Percentiles rank a stretch among this genome's conserved stretches.
Conservation (phyloP, 495 filamentous ascomycete genomes). For the Aspergillus kassunensis region DNA sequence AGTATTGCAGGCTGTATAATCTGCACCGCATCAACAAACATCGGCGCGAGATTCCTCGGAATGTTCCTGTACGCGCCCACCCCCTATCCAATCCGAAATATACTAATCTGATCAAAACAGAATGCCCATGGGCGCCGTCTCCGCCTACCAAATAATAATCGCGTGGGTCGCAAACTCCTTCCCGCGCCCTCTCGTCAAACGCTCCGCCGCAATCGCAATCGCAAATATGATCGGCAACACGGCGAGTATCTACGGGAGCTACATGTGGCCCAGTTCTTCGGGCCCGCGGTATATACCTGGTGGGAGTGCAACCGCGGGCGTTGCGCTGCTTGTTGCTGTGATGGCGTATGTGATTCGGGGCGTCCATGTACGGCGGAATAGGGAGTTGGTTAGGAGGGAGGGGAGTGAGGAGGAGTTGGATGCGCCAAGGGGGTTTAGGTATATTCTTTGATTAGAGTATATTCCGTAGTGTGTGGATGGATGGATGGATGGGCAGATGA, state of each 20-base stretch:
- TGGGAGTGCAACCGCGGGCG: conserved; percentile 28
- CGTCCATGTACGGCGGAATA: conserved; percentile 59
- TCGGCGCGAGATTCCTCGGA: conserved; percentile 64
- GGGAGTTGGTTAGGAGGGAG: conserved; percentile 53
- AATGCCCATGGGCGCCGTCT: conserved; percentile 60
- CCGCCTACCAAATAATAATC: conserved; percentile 51
- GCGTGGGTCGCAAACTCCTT: conserved; percentile 78
- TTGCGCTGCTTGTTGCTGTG: conserved; percentile 27
- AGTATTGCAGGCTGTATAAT: conserved; percentile 69
- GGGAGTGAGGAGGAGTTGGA: conserved; percentile 41
- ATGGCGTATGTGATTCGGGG: conserved; percentile 28
- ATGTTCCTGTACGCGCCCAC: conserved; percentile 61
- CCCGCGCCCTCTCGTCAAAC: conserved; percentile 72
- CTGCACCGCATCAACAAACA: conserved; percentile 58
- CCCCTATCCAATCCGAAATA: conserved; percentile 28
- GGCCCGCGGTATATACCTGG: conserved; percentile 40
- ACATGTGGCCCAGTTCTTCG: conserved; percentile 60
- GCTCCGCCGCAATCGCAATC: conserved; percentile 58
- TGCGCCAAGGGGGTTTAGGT: conserved; percentile 54
- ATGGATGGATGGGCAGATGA: not conserved
- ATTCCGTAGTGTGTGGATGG: too few species aligned
- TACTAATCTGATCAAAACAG: too few species aligned
- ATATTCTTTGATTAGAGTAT: conserved; percentile 37
- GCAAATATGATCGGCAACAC: conserved; percentile 75
- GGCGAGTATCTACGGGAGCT: conserved; percentile 67